phyloP scores from a whole-genome alignment of 441 rosid genomes.

The Syzygium syzygioides region DNA sequence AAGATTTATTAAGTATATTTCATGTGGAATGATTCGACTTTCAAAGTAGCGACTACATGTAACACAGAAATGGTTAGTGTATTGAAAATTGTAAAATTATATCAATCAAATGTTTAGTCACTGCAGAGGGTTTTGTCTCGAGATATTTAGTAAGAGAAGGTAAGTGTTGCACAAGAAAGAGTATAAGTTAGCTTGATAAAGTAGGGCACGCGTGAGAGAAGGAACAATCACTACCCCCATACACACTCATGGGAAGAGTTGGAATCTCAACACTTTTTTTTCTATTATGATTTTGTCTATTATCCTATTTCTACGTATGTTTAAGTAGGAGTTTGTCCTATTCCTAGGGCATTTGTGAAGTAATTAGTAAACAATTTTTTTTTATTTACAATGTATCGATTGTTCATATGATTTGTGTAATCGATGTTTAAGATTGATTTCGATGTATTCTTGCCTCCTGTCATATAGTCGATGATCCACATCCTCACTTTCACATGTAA shows the following conservation, averaged over 20 bases:
- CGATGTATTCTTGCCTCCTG: background rate
- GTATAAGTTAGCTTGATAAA: background rate
- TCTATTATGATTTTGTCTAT: background rate
- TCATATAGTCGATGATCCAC: background rate
- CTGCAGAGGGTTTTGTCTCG: background rate
- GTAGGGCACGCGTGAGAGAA: background rate
- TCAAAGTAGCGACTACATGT: background rate
- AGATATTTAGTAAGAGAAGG: background rate
- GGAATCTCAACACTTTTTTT: background rate
- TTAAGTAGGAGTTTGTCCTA: background rate
- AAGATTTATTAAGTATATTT: background rate
- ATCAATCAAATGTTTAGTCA: background rate
- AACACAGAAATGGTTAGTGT: background rate
- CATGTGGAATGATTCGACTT: background rate
- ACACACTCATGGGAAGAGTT: background rate
- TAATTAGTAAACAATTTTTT: background rate
- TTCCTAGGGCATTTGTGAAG: background rate
- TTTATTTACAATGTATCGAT: background rate
- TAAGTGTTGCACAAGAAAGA: background rate
- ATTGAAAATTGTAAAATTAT: background rate
- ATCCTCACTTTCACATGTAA: background rate
- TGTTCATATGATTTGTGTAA: background rate
- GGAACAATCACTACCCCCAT: background rate
- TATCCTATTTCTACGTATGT: background rate
- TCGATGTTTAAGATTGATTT: background rate